Percentiles rank a stretch among this genome's conserved stretches.
phyloP scores from a whole-genome alignment of 164 flowering plant genomes.

The Annona cherimola region DNA sequence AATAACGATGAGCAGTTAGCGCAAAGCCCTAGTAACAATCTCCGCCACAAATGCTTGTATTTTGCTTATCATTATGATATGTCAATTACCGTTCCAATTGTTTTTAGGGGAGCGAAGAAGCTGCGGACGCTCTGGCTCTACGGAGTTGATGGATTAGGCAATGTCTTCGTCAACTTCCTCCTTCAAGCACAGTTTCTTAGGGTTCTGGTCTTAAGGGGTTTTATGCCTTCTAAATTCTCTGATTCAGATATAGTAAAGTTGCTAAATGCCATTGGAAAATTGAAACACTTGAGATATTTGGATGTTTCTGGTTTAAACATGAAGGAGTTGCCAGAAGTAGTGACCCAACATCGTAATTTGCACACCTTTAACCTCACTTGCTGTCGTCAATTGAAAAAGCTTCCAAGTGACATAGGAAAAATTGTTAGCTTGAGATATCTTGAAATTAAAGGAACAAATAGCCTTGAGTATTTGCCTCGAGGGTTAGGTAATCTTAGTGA shows the following conservation, averaged over 20 bases:
- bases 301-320: background rate
- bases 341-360: slow-evolving; percentile 4
- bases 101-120: too few relatives aligned
- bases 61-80: too few relatives aligned
- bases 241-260: background rate
- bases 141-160: too few relatives aligned
- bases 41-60: too few relatives aligned
- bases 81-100: too few relatives aligned
- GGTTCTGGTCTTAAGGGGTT: too few relatives aligned
- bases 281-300: slow-evolving; percentile 9
- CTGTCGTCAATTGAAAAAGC: background rate
- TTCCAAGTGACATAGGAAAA: background rate
- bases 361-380: slow-evolving; percentile 10
- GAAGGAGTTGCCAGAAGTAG: slow-evolving; percentile 15
- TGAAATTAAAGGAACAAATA: background rate
- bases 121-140: too few relatives aligned
- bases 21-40: too few relatives aligned
- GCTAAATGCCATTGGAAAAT: slow-evolving; percentile 1
- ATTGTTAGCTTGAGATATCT: slow-evolving; percentile 2
- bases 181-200: too few relatives aligned
- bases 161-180: too few relatives aligned
- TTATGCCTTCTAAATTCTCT: too few relatives aligned
- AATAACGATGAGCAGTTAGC: too few relatives aligned
- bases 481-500: slow-evolving; percentile 2
- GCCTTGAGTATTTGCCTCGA: background rate